phyloP scores from a whole-genome alignment of 2,329 filamentous ascomycete species.

The Pseudocercospora eumusae region DNA sequence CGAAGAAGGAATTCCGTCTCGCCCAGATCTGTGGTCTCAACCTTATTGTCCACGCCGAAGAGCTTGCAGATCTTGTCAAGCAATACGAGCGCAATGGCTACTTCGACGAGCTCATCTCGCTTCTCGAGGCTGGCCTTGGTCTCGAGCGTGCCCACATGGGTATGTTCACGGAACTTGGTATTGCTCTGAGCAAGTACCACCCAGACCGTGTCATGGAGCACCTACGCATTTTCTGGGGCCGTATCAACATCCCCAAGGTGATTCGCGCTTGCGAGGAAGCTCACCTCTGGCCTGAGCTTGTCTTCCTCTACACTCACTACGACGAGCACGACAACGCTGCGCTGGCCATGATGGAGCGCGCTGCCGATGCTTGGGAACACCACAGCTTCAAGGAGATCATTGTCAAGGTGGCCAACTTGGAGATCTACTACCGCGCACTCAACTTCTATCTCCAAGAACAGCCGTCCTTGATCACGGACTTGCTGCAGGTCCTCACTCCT shows the following conservation, averaged over 20 bases:
- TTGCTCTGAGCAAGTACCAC: constrained; percentile 90
- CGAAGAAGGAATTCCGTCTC: constrained; percentile 97
- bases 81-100: constrained; percentile 97
- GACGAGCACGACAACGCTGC: constrained; percentile 98
- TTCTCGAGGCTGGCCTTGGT: constrained; percentile 92
- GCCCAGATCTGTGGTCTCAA: constrained; percentile 99
- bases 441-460: constrained; percentile 99
- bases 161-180: constrained; percentile 91
- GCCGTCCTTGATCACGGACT: constrained; percentile 90
- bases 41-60: constrained; percentile 95
- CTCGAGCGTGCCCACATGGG: constrained; percentile 63
- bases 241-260: constrained; percentile 97
- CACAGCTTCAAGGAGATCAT: constrained; percentile 99
- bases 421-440: constrained; percentile 97
- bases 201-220: constrained; percentile 98
- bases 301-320: constrained; percentile 98
- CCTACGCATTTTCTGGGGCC: constrained; percentile 95
- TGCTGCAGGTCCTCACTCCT: constrained; percentile 86
- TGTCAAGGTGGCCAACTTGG: constrained; percentile 95
- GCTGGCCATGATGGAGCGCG: constrained; percentile 95
- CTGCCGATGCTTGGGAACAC: constrained; percentile 97
- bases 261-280: constrained; percentile 91
- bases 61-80: constrained; percentile 87
- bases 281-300: constrained; percentile 93
- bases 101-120: constrained; percentile 94